Base-by-base conservation (phyloP, 352 stramenopile genomes). In the Globisporangium nunn region DNA sequence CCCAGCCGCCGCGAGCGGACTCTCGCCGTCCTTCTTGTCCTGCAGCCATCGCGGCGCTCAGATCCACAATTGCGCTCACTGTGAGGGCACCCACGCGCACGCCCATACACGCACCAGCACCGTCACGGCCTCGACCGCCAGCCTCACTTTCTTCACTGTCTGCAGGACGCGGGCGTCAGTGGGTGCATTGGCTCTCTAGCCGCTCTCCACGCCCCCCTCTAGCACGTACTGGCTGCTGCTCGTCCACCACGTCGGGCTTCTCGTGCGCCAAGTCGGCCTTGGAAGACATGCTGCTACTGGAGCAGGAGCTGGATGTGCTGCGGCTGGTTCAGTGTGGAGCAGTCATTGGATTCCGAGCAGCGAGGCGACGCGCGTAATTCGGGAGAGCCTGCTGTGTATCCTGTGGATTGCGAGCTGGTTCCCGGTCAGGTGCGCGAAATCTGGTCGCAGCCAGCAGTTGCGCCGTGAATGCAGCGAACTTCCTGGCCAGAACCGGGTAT, bases 241-340 rank as follows among this genome's bases (percentile, higher is more conserved):
- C 71, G 18, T 81, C 71, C 33, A 81, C 66, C 18, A 64, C 70
- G 60, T 85, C 73, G 30, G 80, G 80, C 69, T 91, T 91, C 63
- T 91, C 80, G 74, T 87, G 80, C 39, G 73, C 77, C 57, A 85
- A 66, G 50, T 79, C 77, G 56, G 82, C 67, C 64, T 85, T 84
- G 45, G 73, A 86, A 56, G 80, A 76, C 80, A 91, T 91, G n/a
- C 23, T 23, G 52, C 28, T 35, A 30, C 17, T 12, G 33, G 29
- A 23, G 23, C 23, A 23, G 23, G 23, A 23, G 23, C 8, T 40
- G 35, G 7, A 15, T 1, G 35, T 11, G 5, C 33, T 37, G 33
- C 33, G 33, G 33, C 33, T 40, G 35, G 35, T 29, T 51, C 12
- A 46, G 15, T 58, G 47, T 6, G 41, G 4, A 37, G 33, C 33